Percentiles rank a stretch among this genome's conserved stretches.
Evolutionary conservation across 495 filamentous ascomycete species (phyloP).

Genomic region (Sporormia fimetaria): DNA sequence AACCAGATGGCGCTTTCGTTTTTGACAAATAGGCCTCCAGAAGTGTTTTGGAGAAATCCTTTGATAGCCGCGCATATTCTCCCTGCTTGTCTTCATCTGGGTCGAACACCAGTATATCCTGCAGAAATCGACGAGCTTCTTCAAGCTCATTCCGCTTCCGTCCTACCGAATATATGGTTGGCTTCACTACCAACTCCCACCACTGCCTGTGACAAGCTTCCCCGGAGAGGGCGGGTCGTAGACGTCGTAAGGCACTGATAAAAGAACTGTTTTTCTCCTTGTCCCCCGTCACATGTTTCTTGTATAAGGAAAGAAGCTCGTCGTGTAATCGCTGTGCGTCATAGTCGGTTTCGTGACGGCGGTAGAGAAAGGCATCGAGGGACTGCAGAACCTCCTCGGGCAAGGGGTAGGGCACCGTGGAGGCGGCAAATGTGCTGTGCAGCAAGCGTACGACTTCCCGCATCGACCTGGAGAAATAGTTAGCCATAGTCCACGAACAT

Average conservation of each 20-base stretch:
- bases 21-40: conserved; percentile 50
- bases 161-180: conserved; percentile 45
- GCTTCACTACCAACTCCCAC: conserved; percentile 53
- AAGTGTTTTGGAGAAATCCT: conserved; percentile 41
- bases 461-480: conserved; percentile 35
- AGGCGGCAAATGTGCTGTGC: conserved; percentile 39
- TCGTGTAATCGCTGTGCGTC: conserved; percentile 53
- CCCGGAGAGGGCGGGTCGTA: conserved; percentile 47
- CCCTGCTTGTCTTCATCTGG: conserved; percentile 40
- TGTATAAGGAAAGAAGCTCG: conserved; percentile 50
- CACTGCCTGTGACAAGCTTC: conserved; percentile 47
- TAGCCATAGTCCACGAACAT: too few relatives aligned
- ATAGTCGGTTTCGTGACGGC: conserved; percentile 44
- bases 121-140: conserved; percentile 46
- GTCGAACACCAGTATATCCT: conserved; percentile 47
- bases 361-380: conserved; percentile 51
- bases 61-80: conserved; percentile 35
- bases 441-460: conserved; percentile 54
- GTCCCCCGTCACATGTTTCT: conserved; percentile 42
- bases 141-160: conserved; percentile 47
- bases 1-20: conserved; percentile 33
- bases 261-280: conserved; percentile 49
- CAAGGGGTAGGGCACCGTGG: conserved; percentile 43
- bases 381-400: conserved; percentile 47
- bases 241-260: conserved; percentile 45